These are phyloP conservation scores for Trichophyton mentagrophytes DNA, from an alignment of 2,329 filamentous ascomycete species.

Conservation along the genomic window DNA sequence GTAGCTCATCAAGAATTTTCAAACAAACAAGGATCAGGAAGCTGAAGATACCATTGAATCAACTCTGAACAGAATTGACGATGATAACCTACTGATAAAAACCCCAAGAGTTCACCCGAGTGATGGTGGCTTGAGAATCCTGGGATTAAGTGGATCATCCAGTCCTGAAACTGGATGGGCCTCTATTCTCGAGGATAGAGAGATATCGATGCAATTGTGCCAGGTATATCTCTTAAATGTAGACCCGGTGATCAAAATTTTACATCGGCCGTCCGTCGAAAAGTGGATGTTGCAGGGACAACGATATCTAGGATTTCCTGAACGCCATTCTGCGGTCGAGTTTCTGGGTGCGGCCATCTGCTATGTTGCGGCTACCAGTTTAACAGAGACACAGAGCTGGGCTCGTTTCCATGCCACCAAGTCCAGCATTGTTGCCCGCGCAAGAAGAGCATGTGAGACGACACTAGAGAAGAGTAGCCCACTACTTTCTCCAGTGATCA, in stretches of 20 bases:
- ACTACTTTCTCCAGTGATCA: not conserved
- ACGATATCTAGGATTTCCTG: not conserved
- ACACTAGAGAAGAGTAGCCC: not conserved
- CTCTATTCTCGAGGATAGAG: not conserved
- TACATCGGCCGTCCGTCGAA: not conserved
- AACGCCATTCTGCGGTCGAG: not conserved
- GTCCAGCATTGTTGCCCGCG: not conserved
- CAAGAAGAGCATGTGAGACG: not conserved
- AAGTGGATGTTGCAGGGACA: not conserved
- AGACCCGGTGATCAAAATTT: not conserved
- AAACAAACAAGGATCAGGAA: not conserved
- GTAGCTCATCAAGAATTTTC: not conserved
- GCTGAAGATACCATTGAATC: not conserved
- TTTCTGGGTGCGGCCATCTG: not conserved
- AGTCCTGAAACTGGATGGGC: not conserved
- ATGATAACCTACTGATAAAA: not conserved
- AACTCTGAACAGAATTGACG: not conserved
- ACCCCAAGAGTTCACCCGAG: not conserved
- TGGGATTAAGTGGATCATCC: not conserved
- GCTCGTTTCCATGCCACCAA: not conserved
- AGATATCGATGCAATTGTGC: not conserved
- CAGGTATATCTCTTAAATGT: not conserved
- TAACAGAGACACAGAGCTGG: not conserved
- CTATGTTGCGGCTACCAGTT: not conserved
- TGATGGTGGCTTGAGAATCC: not conserved